Base-by-base conservation (phyloP, 2,329 filamentous ascomycete genomes). In the Scytalidium lignicola region DNA sequence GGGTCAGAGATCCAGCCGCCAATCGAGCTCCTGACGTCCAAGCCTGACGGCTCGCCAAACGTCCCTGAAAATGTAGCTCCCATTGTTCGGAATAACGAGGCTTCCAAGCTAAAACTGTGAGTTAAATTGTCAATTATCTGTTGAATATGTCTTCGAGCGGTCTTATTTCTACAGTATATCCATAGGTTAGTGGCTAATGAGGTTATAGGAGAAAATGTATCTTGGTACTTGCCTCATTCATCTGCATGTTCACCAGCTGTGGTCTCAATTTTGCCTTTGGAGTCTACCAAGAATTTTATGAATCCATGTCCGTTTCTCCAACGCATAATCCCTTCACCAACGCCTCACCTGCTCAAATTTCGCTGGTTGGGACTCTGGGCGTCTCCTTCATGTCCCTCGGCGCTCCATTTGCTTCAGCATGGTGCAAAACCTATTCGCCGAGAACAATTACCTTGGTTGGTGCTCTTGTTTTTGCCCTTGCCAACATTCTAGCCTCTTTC, bases 231-330 rank as follows among this genome's bases (percentile, higher is more conserved):
- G 32, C 32, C 6, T 37, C 6, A 7, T 37, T 37, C 32, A 37
- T n/a, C 32, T 37, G 32, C 32, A 37, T 37, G 32, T 37, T 37
- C 15, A 67, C 62, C 32, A 59, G 57, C 46, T 67, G 66, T 39
- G 66, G 66, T 18, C 61, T 69, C 18, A 65, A 63, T 41, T 71
- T 71, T 46, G 61, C 65, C 10, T 70, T 69, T 37, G 68, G 68
- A 22, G 64, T 71, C 41, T 70, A 68, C 43, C 67, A 70, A 58
- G 67, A 63, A 7, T 57, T 68, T 0, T 70, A 69, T 32, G 66
- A 69, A 43, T 56, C 59, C 3, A 56, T 69, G 53, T 37, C 32
- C 32, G 15, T 13, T 37, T 37, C 32, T 37, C 5, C 32, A 46
- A 53, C 13, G 60, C 50, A 52, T 13, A 62, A 58, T 0, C 68